phyloP scores from a whole-genome alignment of 805 yeast genomes.

The Ogataea paradorogensis region DNA sequence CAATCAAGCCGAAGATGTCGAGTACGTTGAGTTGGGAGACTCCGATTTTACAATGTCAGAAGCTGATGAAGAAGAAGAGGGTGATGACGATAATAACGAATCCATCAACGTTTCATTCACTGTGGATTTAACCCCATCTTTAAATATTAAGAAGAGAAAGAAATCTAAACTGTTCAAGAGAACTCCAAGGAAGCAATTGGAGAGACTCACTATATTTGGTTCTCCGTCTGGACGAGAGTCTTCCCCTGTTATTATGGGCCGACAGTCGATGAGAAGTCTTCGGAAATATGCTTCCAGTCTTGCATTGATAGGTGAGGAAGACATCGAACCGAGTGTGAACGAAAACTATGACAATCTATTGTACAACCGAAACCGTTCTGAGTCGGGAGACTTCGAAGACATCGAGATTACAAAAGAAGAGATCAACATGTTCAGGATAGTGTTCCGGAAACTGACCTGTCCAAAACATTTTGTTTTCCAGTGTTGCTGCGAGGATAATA shows the following conservation, averaged over 20 bases:
- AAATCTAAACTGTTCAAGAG: constrained; percentile 25
- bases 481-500: constrained; percentile 23
- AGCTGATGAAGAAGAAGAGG: constrained; percentile 19
- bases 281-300: constrained; percentile 22
- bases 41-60: constrained; percentile 24
- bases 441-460: constrained; percentile 22
- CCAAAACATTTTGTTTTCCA: constrained; percentile 29
- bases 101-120: constrained; percentile 32
- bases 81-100: constrained; percentile 21
- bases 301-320: constrained; percentile 22
- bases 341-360: constrained; percentile 1
- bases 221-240: constrained; percentile 17
- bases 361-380: neutral
- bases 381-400: constrained; percentile 7
- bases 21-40: constrained; percentile 31
- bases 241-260: constrained; percentile 4
- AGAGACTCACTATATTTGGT: constrained; percentile 24
- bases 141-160: constrained; percentile 26
- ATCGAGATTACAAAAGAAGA: constrained; percentile 24
- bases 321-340: constrained; percentile 3
- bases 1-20: constrained; percentile 24
- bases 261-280: constrained; percentile 20
- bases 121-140: constrained; percentile 27
- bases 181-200: constrained; percentile 27
- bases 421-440: constrained; percentile 27